Evolutionary conservation across 2,329 filamentous ascomycete species (phyloP).

Genomic region (Talaromyces sp.): DNA sequence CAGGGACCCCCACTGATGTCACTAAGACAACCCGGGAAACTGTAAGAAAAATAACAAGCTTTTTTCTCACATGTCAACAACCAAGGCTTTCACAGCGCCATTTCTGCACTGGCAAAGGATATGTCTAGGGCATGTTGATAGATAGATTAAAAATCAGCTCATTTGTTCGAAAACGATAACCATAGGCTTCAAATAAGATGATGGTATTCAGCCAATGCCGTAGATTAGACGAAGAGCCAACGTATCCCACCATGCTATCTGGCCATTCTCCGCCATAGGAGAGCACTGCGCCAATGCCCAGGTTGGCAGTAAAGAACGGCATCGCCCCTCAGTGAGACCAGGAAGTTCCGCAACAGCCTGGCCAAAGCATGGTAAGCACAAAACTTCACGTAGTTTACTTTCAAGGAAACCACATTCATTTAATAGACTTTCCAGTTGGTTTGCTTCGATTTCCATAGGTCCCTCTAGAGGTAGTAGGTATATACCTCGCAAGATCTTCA

Average conservation of each 20-base stretch:
- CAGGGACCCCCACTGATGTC: too few species aligned
- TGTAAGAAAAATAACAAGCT: too few species aligned
- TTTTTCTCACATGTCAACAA: too few species aligned
- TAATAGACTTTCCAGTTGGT: not conserved
- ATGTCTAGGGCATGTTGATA: too few species aligned
- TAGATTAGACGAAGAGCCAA: not conserved
- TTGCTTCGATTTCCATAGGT: not conserved
- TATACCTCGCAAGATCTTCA: not conserved
- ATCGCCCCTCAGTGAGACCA: constrained; percentile 11
- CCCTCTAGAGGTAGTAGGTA: not conserved
- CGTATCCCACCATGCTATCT: not conserved
- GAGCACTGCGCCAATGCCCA: constrained; percentile 8
- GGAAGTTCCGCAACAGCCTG: constrained; percentile 4
- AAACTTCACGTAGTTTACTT: not conserved
- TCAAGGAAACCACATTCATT: not conserved
- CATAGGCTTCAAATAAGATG: not conserved
- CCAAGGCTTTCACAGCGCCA: too few species aligned
- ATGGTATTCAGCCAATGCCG: not conserved
- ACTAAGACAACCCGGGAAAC: too few species aligned
- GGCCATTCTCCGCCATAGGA: not conserved
- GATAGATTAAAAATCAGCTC: too few species aligned
- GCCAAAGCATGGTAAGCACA: constrained; percentile 9
- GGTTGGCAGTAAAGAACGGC: constrained; percentile 9
- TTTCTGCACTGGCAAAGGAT: too few species aligned
- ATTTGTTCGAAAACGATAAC: too few species aligned